phyloP scores from a whole-genome alignment of 495 filamentous ascomycete genomes.

The Penicillium odoratum region DNA sequence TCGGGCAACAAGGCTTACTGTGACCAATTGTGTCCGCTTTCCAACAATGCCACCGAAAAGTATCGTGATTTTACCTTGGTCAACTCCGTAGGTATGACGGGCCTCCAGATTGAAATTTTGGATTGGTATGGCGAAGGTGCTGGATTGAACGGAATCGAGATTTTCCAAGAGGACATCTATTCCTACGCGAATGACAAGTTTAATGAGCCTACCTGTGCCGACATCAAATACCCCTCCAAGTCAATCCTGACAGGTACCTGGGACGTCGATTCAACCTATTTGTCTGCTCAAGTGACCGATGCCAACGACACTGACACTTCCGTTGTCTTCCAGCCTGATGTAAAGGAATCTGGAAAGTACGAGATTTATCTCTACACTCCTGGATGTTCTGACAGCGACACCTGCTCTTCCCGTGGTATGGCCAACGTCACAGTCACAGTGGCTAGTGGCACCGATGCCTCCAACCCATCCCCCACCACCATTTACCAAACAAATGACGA shows the following conservation, averaged over 20 bases:
- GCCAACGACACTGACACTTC: conserved; percentile 55
- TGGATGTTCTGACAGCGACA: conserved; percentile 78
- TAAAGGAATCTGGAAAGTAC: conserved; percentile 89
- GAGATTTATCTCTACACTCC: conserved; percentile 86
- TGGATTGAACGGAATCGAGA: conserved; percentile 82
- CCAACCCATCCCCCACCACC: conserved; percentile 42
- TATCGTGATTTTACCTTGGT: conserved; percentile 92
- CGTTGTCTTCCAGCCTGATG: conserved; percentile 77
- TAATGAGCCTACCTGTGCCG: conserved; percentile 84
- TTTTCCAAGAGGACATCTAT: conserved; percentile 85
- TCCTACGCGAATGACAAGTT: conserved; percentile 81
- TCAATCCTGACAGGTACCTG: conserved; percentile 73
- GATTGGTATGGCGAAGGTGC: conserved; percentile 85
- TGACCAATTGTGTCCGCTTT: conserved; percentile 77
- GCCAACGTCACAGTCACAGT: conserved; percentile 77
- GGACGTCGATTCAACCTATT: conserved; percentile 69
- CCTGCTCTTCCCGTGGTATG: conserved; percentile 71
- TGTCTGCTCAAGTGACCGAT: conserved; percentile 63
- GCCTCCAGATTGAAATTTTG: conserved; percentile 82
- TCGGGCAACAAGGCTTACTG: conserved; percentile 66
- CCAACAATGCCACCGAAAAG: conserved; percentile 57
- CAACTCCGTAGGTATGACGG: conserved; percentile 82
- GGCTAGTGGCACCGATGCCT: conserved; percentile 45
- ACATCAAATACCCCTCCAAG: conserved; percentile 60
- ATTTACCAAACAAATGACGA: conserved; percentile 88